Evolutionary conservation across 495 filamentous ascomycete genomes (phyloP).

Genomic region (Daldinia bambusicola): DNA sequence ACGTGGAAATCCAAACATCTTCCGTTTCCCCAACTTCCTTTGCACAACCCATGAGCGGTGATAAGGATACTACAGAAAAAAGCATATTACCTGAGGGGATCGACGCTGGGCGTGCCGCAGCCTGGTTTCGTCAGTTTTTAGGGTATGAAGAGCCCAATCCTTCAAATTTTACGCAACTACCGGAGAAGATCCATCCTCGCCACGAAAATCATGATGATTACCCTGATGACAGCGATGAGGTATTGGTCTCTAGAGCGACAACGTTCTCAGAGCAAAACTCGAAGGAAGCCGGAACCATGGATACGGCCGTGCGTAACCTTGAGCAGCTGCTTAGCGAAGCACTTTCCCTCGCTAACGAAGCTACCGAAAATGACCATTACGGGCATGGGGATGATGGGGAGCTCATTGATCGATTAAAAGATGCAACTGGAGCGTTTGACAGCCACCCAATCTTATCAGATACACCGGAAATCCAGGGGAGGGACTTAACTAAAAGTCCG

Average conservation of each 20-base stretch:
- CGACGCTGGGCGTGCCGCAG: conserved; percentile 31
- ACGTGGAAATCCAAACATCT: conserved; percentile 7
- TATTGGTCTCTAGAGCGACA: conserved; percentile 36
- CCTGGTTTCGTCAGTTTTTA: conserved; percentile 46
- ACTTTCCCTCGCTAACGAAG: conserved; percentile 54
- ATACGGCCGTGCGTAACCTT: conserved; percentile 54
- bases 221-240: conserved; percentile 35
- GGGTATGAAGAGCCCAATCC: conserved; percentile 33
- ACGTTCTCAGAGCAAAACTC: conserved; percentile 37
- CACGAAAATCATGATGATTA: conserved; percentile 36
- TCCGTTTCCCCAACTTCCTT: conserved; percentile 30
- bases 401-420: background rate
- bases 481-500: background rate
- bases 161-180: conserved; percentile 43
- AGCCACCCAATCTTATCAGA: background rate
- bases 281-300: conserved; percentile 33
- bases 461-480: background rate
- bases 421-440: background rate
- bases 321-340: conserved; percentile 61
- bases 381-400: conserved; percentile 24
- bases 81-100: conserved; percentile 8
- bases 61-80: conserved; percentile 7
- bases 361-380: conserved; percentile 38
- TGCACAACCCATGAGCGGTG: background rate
- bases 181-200: conserved; percentile 40